Base-by-base conservation (phyloP, 2,329 filamentous ascomycete genomes). In the Bipolaris cookei region DNA sequence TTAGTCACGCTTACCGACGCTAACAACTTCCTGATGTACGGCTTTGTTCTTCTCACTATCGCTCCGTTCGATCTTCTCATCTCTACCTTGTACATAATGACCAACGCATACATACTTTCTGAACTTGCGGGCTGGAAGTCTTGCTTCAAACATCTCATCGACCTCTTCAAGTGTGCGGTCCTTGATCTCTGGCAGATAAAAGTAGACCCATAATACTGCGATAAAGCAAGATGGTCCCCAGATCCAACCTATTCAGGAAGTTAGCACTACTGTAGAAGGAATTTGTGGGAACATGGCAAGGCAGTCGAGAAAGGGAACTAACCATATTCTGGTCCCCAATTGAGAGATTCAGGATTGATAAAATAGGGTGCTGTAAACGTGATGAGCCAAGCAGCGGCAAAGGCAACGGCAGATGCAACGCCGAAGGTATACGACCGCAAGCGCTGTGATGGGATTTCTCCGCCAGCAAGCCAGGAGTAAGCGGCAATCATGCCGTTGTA, bases 291-390 rank as follows among this genome's bases (percentile, higher is more conserved):
- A 3, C 8, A 3, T 4, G 7, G 5, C 13, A 3, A 32, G 4
- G 3, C 7, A 25, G 2, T 1, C 0, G 10, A 16, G 4, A 34
- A 52, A 1, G 10, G 11, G 5, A 25, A 52, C 65, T 18, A 68
- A 70, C 69, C 69, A 50, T 86, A 86, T 65, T 82, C 84, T 0
- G 84, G 83, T 0, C 84, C 84, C 84, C 84, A 87, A 61, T 82
- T 81, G 7, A 87, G 71, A 0, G 81, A 75, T 20, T 78, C 71
- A 0, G 82, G 81, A 60, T 86, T 86, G 72, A 87, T 86, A 62
- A 87, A 86, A 64, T 86, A 86, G 0, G 84, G 84, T 0, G 83
- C 83, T 0, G 84, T 74, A 62, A 86, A 86, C 0, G 83, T 85
- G 0, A 82, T 81, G 6, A 84, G 76, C 84, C 84, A 86, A 18